Evolutionary conservation across 2,329 filamentous ascomycete species (phyloP).

Genomic region (Alternaria consortialis): DNA sequence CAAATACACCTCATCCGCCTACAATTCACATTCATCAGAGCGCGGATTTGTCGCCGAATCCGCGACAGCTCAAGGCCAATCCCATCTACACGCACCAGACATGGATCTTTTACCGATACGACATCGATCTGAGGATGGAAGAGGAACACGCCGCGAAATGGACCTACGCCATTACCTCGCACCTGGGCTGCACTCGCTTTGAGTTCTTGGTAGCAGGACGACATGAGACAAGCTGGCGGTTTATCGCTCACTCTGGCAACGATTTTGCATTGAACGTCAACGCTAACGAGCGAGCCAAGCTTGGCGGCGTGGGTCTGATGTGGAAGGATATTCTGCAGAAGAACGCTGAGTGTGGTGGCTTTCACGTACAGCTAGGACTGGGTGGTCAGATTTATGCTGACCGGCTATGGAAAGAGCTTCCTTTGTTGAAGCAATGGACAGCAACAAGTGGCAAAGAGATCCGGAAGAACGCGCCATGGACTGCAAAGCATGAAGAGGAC

Average conservation of each 20-base stretch:
- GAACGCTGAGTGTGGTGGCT: slow-evolving; percentile 94
- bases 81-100: slow-evolving; percentile 88
- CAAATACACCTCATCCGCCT: slow-evolving; percentile 88
- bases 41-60: slow-evolving; percentile 89
- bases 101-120: slow-evolving; percentile 97
- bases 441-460: slow-evolving; percentile 92
- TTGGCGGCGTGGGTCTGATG: slow-evolving; percentile 93
- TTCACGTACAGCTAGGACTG: slow-evolving; percentile 90
- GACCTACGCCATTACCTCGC: slow-evolving; percentile 98
- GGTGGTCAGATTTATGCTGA: slow-evolving; percentile 97
- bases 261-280: slow-evolving; percentile 91
- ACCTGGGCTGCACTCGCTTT: slow-evolving; percentile 96
- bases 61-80: slow-evolving; percentile 81
- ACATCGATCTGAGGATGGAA: slow-evolving; percentile 88
- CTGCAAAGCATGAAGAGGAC: slow-evolving; percentile 92
- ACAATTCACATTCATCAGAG: slow-evolving; percentile 96
- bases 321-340: slow-evolving; percentile 99
- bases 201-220: slow-evolving; percentile 95
- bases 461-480: slow-evolving; percentile 89
- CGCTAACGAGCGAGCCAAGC: slow-evolving; percentile 81
- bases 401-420: slow-evolving; percentile 94
- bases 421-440: slow-evolving; percentile 93
- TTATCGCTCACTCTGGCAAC: slow-evolving; percentile 94
- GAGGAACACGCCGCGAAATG: slow-evolving; percentile 81
- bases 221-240: slow-evolving; percentile 91